Evolutionary conservation across 139 green algal genomes (phyloP).

Genomic region (Tetradesmus lagerheimii): DNA sequence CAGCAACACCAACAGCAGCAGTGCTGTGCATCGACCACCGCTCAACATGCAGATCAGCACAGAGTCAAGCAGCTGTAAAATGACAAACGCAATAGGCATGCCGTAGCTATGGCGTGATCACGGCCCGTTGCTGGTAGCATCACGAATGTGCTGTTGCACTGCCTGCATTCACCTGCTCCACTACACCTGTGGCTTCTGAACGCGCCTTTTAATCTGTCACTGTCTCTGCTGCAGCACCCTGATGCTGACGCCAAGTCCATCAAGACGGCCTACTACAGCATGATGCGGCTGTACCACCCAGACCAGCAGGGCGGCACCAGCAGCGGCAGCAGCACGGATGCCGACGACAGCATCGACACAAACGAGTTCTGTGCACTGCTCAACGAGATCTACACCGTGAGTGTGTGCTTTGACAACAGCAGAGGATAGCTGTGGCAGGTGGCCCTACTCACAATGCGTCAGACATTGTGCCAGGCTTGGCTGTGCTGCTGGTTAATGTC

Average conservation of each 20-base stretch:
- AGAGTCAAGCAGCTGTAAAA: not conserved
- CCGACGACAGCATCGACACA: constrained; percentile 28
- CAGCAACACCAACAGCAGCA: not conserved
- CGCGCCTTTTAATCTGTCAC: no score
- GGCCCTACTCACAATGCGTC: no score
- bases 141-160: no score
- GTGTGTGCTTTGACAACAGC: not conserved
- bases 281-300: constrained; percentile 64
- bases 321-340: not conserved
- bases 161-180: not conserved
- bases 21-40: not conserved
- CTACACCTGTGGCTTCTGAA: no score
- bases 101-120: no score
- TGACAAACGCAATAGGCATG: no score
- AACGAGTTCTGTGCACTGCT: constrained; percentile 60
- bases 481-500: not conserved
- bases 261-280: constrained; percentile 57
- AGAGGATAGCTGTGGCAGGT: no score
- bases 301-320: constrained; percentile 30
- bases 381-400: constrained; percentile 68
- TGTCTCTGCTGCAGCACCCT: constrained; percentile 30
- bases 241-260: constrained; percentile 49
- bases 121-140: no score
- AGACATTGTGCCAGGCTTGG: not conserved
- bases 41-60: not conserved